Evolutionary conservation across 2,329 filamentous ascomycete species (phyloP), one percentile per base, ranked within the genome.

Genomic region (Colletotrichum viniferum): DNA sequence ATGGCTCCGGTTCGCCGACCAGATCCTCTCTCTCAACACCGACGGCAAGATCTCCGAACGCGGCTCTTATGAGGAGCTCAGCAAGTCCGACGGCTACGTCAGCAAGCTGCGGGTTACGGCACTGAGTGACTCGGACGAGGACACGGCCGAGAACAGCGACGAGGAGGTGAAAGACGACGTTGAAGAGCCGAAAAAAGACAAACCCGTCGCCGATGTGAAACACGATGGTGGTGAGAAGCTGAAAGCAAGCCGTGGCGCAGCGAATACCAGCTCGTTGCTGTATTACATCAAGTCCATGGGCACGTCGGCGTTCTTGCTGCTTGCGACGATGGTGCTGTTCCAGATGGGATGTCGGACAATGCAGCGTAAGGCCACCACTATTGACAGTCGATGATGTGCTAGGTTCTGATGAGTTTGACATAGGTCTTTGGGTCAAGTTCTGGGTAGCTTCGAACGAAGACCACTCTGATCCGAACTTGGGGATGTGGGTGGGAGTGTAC

Each of bases 271-370:
- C 38, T 48, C 72, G 16, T 8, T 74, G 4, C 6, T 66, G 61
- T 74, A 71, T 18, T 74, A 74, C 30, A 56, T 74, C 24, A 71
- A 34, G 55, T 74, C 72, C 0, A 71, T 74, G 68, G 68, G 72
- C 3, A 13, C 7, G 9, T 21, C 52, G 14, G n/a, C 72, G 14
- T 67, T 67, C 13, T 24, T 55, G 7, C 16, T 74, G n/a, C 71
- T 74, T 7, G 16, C 69, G 13, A 26, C 30, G 14, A 61, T 71
- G 72, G 72, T 67, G 0, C 18, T 74, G 1, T 30, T 65, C 5
- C 72, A 74, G 36, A 67, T 63, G 14, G n/a, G 21, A 2, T 74
- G 61, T 38, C 32, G 62, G 30, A 74, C 69, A 16, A 74, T 74
- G 68, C 68, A 71, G 48, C 69, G 68, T 71, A 18, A 13, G 52